Conservation (phyloP, 2,329 filamentous ascomycete species). For the Pseudogymnoascus sp. region DNA sequence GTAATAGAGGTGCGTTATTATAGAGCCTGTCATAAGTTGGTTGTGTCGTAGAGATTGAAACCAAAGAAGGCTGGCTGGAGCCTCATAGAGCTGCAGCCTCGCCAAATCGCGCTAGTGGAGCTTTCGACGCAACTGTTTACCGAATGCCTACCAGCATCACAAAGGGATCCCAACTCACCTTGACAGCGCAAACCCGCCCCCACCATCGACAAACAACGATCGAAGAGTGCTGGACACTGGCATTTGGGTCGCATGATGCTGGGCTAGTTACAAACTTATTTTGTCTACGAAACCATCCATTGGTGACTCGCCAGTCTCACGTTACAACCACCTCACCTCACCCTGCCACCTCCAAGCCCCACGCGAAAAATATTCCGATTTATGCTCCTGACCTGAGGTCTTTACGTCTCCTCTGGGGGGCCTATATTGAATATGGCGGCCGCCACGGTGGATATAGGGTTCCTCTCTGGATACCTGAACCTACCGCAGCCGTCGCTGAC, state of each 20-base stretch:
- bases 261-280: slow-evolving; percentile 1
- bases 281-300: slow-evolving; percentile 1
- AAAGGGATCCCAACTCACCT: not conserved
- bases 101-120: slow-evolving; percentile 9
- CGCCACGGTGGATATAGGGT: slow-evolving; percentile 59
- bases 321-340: not conserved
- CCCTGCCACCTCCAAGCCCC: not conserved
- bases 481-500: slow-evolving; percentile 58
- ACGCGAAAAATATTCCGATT: slow-evolving; percentile 1
- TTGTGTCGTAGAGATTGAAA: not conserved
- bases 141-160: not conserved
- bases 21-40: not conserved
- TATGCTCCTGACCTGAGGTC: not conserved
- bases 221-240: slow-evolving; percentile 8
- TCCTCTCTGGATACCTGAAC: slow-evolving; percentile 64
- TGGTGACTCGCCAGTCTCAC: not conserved
- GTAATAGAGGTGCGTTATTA: not conserved
- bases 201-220: slow-evolving; percentile 7
- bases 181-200: not conserved
- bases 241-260: slow-evolving; percentile 7
- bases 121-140: slow-evolving; percentile 7
- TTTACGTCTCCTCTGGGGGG: not conserved
- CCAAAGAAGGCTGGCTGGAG: slow-evolving; percentile 3
- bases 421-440: slow-evolving; percentile 46
- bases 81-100: not conserved